Percentiles rank a stretch among this genome's conserved stretches.
Evolutionary conservation across 306 rosid genomes (phyloP).

Genomic region (Quercus aquifolioides): DNA sequence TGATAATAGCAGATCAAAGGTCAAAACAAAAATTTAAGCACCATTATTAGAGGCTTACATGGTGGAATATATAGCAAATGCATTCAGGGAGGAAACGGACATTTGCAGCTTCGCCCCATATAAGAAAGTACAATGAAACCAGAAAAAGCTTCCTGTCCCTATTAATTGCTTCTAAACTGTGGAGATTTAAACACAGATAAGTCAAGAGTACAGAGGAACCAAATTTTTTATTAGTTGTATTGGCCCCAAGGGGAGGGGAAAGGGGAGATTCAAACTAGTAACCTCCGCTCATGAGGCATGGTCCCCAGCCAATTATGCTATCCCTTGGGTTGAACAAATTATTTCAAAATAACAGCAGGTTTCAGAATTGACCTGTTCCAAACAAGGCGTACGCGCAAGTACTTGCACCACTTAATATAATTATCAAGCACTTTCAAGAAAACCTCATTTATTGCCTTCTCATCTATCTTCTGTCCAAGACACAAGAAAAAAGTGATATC

Average conservation of each 20-base stretch:
- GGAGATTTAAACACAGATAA: slow-evolving; percentile 20
- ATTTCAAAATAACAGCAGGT: slow-evolving; percentile 24
- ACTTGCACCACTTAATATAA: slow-evolving; percentile 89
- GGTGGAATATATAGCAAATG: slow-evolving; percentile 92
- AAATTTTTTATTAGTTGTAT: too few relatives aligned
- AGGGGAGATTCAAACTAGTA: too few relatives aligned
- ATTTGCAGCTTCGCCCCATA: slow-evolving; percentile 99
- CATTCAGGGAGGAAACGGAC: slow-evolving; percentile 98
- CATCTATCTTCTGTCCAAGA: slow-evolving; percentile 74
- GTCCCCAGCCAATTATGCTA: too few relatives aligned
- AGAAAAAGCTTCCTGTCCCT: slow-evolving; percentile 83
- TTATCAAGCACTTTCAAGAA: slow-evolving; percentile 86
- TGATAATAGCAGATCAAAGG: not conserved
- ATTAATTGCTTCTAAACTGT: slow-evolving; percentile 87
- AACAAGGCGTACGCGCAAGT: slow-evolving; percentile 72
- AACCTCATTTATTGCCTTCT: slow-evolving; percentile 76
- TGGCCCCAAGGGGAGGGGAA: too few relatives aligned
- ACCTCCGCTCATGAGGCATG: too few relatives aligned
- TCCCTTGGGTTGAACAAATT: not conserved
- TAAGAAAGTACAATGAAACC: slow-evolving; percentile 81
- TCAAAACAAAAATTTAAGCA: not conserved
- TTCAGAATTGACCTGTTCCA: slow-evolving; percentile 78
- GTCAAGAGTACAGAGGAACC: slow-evolving; percentile 24
- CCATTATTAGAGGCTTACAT: slow-evolving; percentile 51
- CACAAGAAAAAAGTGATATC: not conserved